Conservation (phyloP, 2,329 filamentous ascomycete species). For the Pseudogymnoascus sp. region DNA sequence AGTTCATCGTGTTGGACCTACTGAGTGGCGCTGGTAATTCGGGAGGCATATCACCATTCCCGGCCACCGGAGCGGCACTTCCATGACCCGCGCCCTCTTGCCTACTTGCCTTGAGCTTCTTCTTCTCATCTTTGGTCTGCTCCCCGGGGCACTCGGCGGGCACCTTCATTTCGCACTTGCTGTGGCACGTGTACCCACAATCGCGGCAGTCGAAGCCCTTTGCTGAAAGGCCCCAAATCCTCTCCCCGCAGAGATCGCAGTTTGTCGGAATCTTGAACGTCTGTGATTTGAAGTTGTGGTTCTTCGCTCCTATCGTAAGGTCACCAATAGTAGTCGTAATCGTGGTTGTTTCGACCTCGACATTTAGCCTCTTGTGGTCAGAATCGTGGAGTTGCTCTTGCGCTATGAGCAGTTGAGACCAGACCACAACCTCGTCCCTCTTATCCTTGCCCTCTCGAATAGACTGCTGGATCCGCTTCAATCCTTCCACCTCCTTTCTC, state of each 20-base stretch:
- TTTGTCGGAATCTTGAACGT: constrained; percentile 99
- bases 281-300: constrained; percentile 97
- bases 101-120: constrained; percentile 80
- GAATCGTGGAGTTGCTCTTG: constrained; percentile 80
- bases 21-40: constrained; percentile 58
- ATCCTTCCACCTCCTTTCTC: constrained; percentile 71
- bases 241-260: constrained; percentile 91
- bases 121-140: constrained; percentile 87
- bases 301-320: constrained; percentile 82
- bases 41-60: constrained; percentile 29
- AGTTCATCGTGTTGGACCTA: constrained; percentile 77
- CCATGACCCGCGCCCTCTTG: constrained; percentile 63
- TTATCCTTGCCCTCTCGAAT: constrained; percentile 80
- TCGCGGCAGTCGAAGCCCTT: constrained; percentile 96
- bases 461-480: constrained; percentile 64
- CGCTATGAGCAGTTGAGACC: constrained; percentile 72
- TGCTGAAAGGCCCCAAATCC: constrained; percentile 93
- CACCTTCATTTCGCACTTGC: constrained; percentile 98
- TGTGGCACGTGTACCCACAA: constrained; percentile 96
- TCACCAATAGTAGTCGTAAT: constrained; percentile 90
- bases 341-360: constrained; percentile 86
- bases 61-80: constrained; percentile 18
- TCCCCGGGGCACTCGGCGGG: constrained; percentile 93
- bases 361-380: constrained; percentile 75
- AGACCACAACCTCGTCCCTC: constrained; percentile 78